Evolutionary conservation across 148 eudicot genomes (phyloP), one percentile per base, ranked within the genome.

Genomic region (Rhododendron mucronatum): DNA sequence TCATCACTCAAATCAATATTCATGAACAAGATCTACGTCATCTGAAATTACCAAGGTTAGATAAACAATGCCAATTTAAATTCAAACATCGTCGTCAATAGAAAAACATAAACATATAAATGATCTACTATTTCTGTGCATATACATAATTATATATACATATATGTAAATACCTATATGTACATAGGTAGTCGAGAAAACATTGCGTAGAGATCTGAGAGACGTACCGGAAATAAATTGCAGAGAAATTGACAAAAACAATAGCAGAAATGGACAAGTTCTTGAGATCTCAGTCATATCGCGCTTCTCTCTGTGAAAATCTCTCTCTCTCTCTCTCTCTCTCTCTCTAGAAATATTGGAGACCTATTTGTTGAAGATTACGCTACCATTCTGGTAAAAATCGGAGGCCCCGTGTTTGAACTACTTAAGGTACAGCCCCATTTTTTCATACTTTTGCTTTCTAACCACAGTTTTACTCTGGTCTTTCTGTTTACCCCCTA

Each of bases 211-310:
- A 85, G 89, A 90, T 87, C 86, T 18, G 75, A 84, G 51, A 51
- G 26, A 83, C 81, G n/a, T 83, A 91, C 93, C 91, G 73, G 87
- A 11, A 81, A 85, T 61, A 82, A 91, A 88, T 83, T 85, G 89
- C 39, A 86, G 82, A 76, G 86, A 83, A 85, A 89, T 85, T 80
- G 88, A 88, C 61, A 81, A 85, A 30, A 91, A 15, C 55, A 91
- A 84, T 23, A 88, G 73, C 48, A 89, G 82, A 73, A 76, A 73
- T 39, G 85, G 84, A 83, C 85, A 83, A 45, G 87, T 37, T 75
- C 81, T 39, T 39, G 88, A 88, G 91, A 89, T 88, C 91, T 77
- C 91, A 39, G 83, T 87, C 91, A 89, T 63, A n/a, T 89, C 37
- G 81, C 89, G 48, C 50, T 86, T 83, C 85, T 85, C 80, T 83